phyloP scores from a whole-genome alignment of 345 rosid genomes.

The Angophora floribunda region DNA sequence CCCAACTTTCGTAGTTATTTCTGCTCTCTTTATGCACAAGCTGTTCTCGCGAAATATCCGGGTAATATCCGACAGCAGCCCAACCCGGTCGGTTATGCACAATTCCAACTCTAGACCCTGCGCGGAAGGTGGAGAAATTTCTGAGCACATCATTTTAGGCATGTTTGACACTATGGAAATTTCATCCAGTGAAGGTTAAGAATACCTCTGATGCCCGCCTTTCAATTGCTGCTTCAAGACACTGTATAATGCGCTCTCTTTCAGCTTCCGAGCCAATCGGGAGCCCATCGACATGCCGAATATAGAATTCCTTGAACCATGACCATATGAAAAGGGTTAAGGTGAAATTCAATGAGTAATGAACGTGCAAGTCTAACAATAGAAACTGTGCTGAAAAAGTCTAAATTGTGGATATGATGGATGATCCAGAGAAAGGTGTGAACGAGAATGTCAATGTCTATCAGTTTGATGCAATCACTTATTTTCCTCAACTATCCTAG shows the following conservation, averaged over 20 bases:
- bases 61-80: constrained; percentile 52
- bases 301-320: constrained; percentile 54
- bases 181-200: background rate
- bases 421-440: background rate
- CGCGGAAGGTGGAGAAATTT: background rate
- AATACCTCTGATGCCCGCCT: constrained; percentile 70
- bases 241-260: constrained; percentile 56
- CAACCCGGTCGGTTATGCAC: constrained; percentile 36
- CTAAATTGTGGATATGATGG: background rate
- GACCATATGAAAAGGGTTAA: background rate
- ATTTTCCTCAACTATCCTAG: background rate
- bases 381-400: background rate
- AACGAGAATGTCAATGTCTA: background rate
- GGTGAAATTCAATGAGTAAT: background rate
- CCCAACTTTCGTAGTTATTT: constrained; percentile 32
- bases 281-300: constrained; percentile 69
- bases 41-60: constrained; percentile 54
- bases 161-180: background rate
- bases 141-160: background rate
- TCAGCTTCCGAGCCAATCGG: constrained; percentile 77
- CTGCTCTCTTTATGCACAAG: constrained; percentile 41
- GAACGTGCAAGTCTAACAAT: background rate
- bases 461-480: background rate
- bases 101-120: constrained; percentile 55
- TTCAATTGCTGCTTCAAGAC: constrained; percentile 79